Evolutionary conservation across 1,139 yeast genomes (phyloP).

Genomic region (Magnusiomyces sp.): DNA sequence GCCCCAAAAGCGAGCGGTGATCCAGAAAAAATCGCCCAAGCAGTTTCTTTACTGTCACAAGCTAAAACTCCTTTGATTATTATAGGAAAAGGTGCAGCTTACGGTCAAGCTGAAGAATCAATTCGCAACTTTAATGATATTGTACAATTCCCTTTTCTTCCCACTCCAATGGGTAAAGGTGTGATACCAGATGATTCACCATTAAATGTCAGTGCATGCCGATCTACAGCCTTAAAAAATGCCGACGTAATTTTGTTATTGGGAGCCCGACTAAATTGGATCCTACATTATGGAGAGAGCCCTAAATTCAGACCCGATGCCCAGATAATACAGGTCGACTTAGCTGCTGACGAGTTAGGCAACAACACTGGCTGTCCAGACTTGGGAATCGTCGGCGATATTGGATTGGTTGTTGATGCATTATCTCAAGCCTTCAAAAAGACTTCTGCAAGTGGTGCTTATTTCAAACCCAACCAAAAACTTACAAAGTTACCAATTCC

Average conservation of each 20-base stretch:
- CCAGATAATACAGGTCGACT: conserved; percentile 49
- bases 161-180: conserved; percentile 75
- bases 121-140: conserved; percentile 35
- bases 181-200: conserved; percentile 43
- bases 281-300: conserved; percentile 50
- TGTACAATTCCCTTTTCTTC: conserved; percentile 46
- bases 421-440: conserved; percentile 28
- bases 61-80: conserved; percentile 46
- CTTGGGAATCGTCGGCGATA: conserved; percentile 45
- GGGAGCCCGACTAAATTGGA: conserved; percentile 64
- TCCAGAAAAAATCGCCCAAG: conserved; percentile 31
- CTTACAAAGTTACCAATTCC: conserved; percentile 5
- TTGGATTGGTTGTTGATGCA: conserved; percentile 35
- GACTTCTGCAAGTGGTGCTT: conserved; percentile 5
- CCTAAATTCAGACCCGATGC: conserved; percentile 43
- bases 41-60: conserved; percentile 28
- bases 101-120: conserved; percentile 34
- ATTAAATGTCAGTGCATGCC: conserved; percentile 48
- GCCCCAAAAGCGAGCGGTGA: conserved; percentile 39
- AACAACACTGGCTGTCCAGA: conserved; percentile 33
- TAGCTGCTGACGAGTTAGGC: conserved; percentile 45
- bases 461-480: conserved; percentile 8
- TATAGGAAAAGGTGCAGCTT: conserved; percentile 58
- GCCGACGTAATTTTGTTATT: conserved; percentile 50
- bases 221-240: conserved; percentile 44